These are phyloP conservation scores for Achaetomium macrosporum DNA, from an alignment of 2,329 filamentous ascomycete genomes.

Conservation along the genomic window DNA sequence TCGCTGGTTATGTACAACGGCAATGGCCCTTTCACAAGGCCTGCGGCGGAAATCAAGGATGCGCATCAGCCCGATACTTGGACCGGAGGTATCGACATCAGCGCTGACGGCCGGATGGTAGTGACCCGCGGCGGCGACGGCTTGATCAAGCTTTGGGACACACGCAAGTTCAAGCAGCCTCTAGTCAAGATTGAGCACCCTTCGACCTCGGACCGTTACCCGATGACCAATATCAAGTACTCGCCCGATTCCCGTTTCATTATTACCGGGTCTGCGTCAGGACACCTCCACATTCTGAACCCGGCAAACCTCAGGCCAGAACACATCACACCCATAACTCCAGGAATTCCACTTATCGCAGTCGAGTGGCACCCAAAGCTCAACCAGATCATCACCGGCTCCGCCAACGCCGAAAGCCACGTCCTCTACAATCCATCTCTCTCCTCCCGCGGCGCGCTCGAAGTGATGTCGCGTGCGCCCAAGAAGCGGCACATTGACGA, in stretches of 20 bases:
- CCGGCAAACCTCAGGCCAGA: conserved; percentile 83
- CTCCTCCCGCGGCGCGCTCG: conserved; percentile 74
- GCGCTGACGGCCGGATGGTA: conserved; percentile 81
- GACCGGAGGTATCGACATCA: conserved; percentile 90
- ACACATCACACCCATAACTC: conserved; percentile 81
- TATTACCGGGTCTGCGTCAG: conserved; percentile 79
- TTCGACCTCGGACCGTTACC: conserved; percentile 78
- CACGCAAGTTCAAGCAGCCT: conserved; percentile 86
- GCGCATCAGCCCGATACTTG: conserved; percentile 80
- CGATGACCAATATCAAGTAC: conserved; percentile 83
- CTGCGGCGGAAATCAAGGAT: conserved; percentile 73
- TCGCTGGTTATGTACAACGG: conserved; percentile 89
- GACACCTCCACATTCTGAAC: conserved; percentile 87
- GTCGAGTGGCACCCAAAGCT: conserved; percentile 91
- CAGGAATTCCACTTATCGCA: conserved; percentile 72
- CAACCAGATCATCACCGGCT: conserved; percentile 93
- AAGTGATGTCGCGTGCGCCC: conserved; percentile 86
- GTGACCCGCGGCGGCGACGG: conserved; percentile 89
- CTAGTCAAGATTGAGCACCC: conserved; percentile 72
- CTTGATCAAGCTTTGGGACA: conserved; percentile 94
- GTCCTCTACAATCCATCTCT: conserved; percentile 85
- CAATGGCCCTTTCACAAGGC: conserved; percentile 77
- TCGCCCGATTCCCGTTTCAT: conserved; percentile 78
- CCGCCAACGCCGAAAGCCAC: conserved; percentile 82
- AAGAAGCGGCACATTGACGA: conserved; percentile 96